Evolutionary conservation across 2,329 filamentous ascomycete species (phyloP), one percentile per base, ranked within the genome.

Genomic region (Nakataea oryzae): DNA sequence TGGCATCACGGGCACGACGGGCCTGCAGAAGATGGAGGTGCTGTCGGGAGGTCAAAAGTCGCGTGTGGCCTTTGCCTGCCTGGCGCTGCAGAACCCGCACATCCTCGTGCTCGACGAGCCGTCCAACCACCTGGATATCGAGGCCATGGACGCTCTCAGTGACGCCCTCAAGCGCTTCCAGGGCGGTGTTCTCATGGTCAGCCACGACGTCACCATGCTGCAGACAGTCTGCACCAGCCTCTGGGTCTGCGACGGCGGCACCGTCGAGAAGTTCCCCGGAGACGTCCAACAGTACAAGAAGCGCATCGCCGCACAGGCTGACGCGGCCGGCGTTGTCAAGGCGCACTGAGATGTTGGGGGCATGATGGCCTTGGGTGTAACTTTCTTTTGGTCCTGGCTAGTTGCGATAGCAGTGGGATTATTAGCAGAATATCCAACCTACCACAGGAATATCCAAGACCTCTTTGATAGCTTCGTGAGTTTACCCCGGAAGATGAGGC

Each of bases 271-370:
- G 78, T 99, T 99, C 77, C 86, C 89, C 64, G 95, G 95, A 41
- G 93, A 96, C 69, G 93, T 99, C 61, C 90, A 96, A 76, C 87
- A 90, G 65, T 99, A 99, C 80, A 99, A 99, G 87, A 96, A 93
- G 85, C 87, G 90, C 75, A 97, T 99, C 70, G 85, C 86, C 24
- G 88, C 90, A 17, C 93, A 97, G 77, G 93, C 93, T 27, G 88
- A 96, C 73, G 88, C 88, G 61, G 87, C 89, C 58, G 95, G 95
- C 68, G 93, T 97, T 55, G 95, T 93, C 62, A 85, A 86, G 72
- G 80, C 81, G 59, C 84, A 87, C 70, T 86, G 73, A 60, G 60
- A 24, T 47, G 27, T 13, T 11, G 9, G 47, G 11, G 60, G 34
- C 9, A 26, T 13, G 50, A 54, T 26, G 17, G 17, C 28, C 11